Evolutionary conservation across 2,329 filamentous ascomycete species (phyloP), one percentile per base, ranked within the genome.

Genomic region (Botryosphaeria dothidea): DNA sequence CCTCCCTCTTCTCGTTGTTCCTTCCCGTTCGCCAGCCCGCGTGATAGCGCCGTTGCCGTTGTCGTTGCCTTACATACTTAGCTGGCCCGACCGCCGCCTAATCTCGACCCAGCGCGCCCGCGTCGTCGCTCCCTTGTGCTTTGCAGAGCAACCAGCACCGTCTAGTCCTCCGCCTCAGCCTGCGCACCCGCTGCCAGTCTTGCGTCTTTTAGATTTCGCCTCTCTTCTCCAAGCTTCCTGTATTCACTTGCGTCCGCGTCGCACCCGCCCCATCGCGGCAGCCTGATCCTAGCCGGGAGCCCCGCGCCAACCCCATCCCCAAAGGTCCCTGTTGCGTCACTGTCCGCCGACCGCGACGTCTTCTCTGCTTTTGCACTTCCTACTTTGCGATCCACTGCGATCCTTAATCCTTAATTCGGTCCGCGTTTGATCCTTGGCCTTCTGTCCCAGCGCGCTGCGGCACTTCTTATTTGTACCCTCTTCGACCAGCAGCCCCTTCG

Each of bases 121-220:
- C 75, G 73, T 72, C 74, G 75, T 73, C 72, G 74, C 75, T 77
- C 73, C 70, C 67, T 69, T 57, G 62, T 64, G 62, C 62, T 64
- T 65, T 65, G 64, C 64, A 65, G 64, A 65, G 56, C 64, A 65
- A 62, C 46, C 64, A 60, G 54, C 63, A 43, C 54, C 63, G 23
- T 29, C 62, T 52, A 46, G 41, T 64, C 36, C 27, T 34, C 19
- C 62, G 23, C 36, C n/a, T 23, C 43, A 46, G 29, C 27, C 29
- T 34, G 31, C 46, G 21, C 46, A 29, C 15, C 46, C 46, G 46
- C 27, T 25, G 46, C 46, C 46, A n/a, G 46, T 43, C 51, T 48
- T 49, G 46, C 43, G 58, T 27, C 58, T 11, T 52, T 61, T 61
- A 61, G 57, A 61, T 46, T 46, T 29, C 57, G 23, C 27, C 17